These are phyloP conservation scores for Tricholoma flavovirens DNA, from an alignment of 768 basidiomycete species.

Conservation along the genomic window DNA sequence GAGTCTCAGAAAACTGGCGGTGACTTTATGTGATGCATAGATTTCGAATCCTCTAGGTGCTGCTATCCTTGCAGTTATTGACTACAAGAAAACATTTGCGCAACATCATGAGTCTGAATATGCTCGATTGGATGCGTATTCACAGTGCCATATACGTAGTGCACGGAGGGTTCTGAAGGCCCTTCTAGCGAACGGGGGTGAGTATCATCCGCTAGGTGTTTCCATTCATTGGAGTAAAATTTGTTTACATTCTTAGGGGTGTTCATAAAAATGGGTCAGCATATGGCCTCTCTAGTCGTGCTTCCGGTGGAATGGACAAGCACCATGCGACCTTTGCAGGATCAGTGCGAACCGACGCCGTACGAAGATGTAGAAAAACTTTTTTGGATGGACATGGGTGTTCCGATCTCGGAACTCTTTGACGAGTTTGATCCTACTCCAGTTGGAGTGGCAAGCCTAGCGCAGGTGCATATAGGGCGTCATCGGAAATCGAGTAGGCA, in stretches of 20 bases:
- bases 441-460: conserved; percentile 92
- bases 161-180: conserved; percentile 74
- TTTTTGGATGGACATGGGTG: conserved; percentile 75
- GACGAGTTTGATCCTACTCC: conserved; percentile 81
- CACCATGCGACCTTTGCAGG: conserved; percentile 63
- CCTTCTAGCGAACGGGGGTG: conserved; percentile 85
- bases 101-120: conserved; percentile 45
- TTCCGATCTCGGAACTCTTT: conserved; percentile 68
- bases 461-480: conserved; percentile 87
- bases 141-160: conserved; percentile 80
- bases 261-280: conserved; percentile 89
- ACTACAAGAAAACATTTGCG: conserved; percentile 68
- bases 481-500: conserved; percentile 63
- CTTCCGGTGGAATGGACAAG: conserved; percentile 50
- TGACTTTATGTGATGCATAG: conserved; percentile 13
- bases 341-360: conserved; percentile 88
- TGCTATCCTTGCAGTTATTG: conserved; percentile 56
- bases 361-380: conserved; percentile 72
- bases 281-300: conserved; percentile 61
- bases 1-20: conserved; percentile 22
- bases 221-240: neutral
- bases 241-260: conserved; percentile 42
- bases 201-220: conserved; percentile 13
- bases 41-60: conserved; percentile 36
- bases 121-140: conserved; percentile 49